A percentile compares a stretch with the other conserved stretches of the same genome.
Evolutionary conservation across 768 basidiomycete genomes (phyloP).

Genomic region (Pleurotus pulmonarius): DNA sequence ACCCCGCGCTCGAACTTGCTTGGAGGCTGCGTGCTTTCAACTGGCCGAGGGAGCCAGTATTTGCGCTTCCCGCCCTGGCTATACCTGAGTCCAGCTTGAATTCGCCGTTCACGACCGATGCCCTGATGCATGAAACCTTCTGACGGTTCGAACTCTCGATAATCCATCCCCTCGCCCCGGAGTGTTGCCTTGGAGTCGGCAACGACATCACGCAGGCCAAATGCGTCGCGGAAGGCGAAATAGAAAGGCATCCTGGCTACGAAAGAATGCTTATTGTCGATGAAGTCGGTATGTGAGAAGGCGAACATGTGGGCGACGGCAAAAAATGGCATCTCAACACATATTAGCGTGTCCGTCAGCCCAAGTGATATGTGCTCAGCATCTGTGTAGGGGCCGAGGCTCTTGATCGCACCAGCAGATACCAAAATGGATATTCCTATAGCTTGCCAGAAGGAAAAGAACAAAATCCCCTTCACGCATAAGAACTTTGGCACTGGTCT

Average conservation of each 20-base stretch:
- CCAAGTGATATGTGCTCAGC: slow-evolving; percentile 87
- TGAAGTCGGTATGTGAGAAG: slow-evolving; percentile 87
- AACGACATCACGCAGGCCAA: slow-evolving; percentile 82
- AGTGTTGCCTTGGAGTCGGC: slow-evolving; percentile 83
- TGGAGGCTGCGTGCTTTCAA: slow-evolving; percentile 30
- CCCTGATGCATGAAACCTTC: slow-evolving; percentile 94
- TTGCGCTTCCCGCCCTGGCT: slow-evolving; percentile 86
- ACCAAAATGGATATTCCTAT: slow-evolving; percentile 86
- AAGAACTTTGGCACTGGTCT: slow-evolving; percentile 95
- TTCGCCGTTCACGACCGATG: slow-evolving; percentile 77
- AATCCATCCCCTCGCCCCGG: slow-evolving; percentile 88
- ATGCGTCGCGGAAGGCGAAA: slow-evolving; percentile 85
- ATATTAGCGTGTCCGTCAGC: slow-evolving; percentile 87
- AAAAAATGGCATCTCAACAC: slow-evolving; percentile 97
- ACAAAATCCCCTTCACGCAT: slow-evolving; percentile 96
- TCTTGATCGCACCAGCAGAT: slow-evolving; percentile 68
- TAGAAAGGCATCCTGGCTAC: slow-evolving; percentile 88
- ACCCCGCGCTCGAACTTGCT: slow-evolving; percentile 37
- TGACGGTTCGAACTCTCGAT: slow-evolving; percentile 94
- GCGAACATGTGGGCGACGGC: slow-evolving; percentile 94
- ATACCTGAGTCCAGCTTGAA: slow-evolving; percentile 90
- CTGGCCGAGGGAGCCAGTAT: slow-evolving; percentile 89
- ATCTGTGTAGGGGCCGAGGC: slow-evolving; percentile 85
- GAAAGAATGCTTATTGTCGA: slow-evolving; percentile 52
- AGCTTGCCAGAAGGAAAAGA: slow-evolving; percentile 99